Conservation (phyloP, 2,329 filamentous ascomycete species). For the Verticillium isaacii region DNA sequence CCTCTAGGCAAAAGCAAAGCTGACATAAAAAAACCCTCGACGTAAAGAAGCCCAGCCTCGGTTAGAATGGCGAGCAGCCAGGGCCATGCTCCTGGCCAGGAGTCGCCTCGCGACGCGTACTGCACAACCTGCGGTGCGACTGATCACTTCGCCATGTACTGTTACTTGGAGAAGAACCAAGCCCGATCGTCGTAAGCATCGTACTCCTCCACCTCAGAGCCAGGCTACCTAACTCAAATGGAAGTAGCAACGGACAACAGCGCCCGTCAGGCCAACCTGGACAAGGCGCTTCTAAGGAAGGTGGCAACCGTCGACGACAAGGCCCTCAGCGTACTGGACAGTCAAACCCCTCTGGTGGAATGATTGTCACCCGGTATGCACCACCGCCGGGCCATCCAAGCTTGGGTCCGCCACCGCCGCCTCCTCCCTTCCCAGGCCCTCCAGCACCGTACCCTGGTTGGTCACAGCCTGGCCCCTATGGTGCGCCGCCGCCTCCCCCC, state of each 20-base stretch:
- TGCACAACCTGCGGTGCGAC: conserved; percentile 12
- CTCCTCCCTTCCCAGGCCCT: conserved; percentile 6
- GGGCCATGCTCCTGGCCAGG: conserved; percentile 6
- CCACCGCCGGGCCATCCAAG: conserved; percentile 7
- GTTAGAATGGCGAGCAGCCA: background rate
- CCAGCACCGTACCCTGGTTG: conserved; percentile 5
- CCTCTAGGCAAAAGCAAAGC: too few relatives aligned
- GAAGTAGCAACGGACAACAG: background rate
- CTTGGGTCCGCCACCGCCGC: conserved; percentile 10
- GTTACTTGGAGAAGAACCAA: background rate
- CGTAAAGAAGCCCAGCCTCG: too few relatives aligned
- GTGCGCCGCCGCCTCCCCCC: conserved; percentile 5
- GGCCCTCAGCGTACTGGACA: background rate
- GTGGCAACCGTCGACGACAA: background rate
- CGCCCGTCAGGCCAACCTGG: background rate
- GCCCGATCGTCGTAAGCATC: background rate
- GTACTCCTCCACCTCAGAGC: background rate
- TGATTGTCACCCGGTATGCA: conserved; percentile 11
- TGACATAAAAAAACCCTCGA: too few relatives aligned
- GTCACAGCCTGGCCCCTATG: conserved; percentile 5
- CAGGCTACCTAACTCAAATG: background rate
- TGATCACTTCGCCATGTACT: conserved; percentile 10
- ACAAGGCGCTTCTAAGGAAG: background rate
- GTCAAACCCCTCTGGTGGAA: background rate
- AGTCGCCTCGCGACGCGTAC: conserved; percentile 9